Conservation (phyloP, 495 filamentous ascomycete genomes). For the Bombardia bombarda region DNA sequence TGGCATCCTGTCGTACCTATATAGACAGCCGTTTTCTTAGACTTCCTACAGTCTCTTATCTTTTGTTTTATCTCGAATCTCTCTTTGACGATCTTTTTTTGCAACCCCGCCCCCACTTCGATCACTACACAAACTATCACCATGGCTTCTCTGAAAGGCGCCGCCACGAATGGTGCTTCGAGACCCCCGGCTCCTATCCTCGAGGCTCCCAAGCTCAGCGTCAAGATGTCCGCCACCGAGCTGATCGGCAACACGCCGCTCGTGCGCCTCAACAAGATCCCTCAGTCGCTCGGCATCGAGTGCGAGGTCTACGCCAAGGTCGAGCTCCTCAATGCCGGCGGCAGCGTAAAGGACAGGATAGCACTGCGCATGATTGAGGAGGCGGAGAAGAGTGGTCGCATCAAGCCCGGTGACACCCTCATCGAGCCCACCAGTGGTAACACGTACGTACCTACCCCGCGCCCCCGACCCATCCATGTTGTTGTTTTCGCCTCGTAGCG, state of each 20-base stretch:
- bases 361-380: slow-evolving; percentile 96
- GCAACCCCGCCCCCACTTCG: neutral
- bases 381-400: slow-evolving; percentile 81
- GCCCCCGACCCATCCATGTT: slow-evolving; percentile 5
- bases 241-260: slow-evolving; percentile 91
- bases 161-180: slow-evolving; percentile 7
- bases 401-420: slow-evolving; percentile 93
- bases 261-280: slow-evolving; percentile 84
- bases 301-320: slow-evolving; percentile 89
- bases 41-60: neutral
- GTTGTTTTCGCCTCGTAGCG: neutral
- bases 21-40: neutral
- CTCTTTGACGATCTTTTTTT: neutral
- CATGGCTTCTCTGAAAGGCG: slow-evolving; percentile 13
- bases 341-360: slow-evolving; percentile 96
- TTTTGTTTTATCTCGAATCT: neutral
- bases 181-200: slow-evolving; percentile 14
- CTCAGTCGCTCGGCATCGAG: slow-evolving; percentile 81
- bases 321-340: slow-evolving; percentile 95
- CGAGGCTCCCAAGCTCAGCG: slow-evolving; percentile 16
- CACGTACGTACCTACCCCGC: slow-evolving; percentile 49
- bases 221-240: slow-evolving; percentile 40
- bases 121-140: neutral
- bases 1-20: neutral
- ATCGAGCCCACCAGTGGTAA: slow-evolving; percentile 98